phyloP scores from a whole-genome alignment of 257 asterid genomes.

The Petunia axillaris region DNA sequence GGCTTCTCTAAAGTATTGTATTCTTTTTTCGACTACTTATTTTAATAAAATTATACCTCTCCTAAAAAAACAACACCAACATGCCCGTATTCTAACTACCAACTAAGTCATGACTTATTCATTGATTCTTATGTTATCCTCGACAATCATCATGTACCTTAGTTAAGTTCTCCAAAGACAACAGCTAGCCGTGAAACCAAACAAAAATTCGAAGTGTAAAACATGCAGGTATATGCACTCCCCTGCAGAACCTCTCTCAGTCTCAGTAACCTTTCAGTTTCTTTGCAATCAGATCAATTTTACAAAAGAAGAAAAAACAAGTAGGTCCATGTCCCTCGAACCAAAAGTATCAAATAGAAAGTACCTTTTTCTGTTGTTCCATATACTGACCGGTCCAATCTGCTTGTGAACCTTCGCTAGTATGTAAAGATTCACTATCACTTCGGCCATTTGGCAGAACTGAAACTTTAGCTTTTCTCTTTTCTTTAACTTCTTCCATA shows the following conservation, averaged over 20 bases:
- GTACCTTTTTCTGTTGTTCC: constrained; percentile 96
- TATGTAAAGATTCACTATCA: constrained; percentile 62
- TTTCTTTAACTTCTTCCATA: constrained; percentile 42
- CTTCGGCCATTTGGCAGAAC: constrained; percentile 58
- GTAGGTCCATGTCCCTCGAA: background rate
- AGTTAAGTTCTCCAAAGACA: background rate
- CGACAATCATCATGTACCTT: background rate
- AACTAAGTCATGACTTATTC: background rate
- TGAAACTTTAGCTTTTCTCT: constrained; percentile 41
- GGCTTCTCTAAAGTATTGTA: background rate
- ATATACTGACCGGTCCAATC: constrained; percentile 93
- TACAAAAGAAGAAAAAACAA: background rate
- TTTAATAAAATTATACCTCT: background rate
- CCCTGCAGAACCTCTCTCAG: constrained; percentile 20
- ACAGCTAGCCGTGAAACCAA: background rate
- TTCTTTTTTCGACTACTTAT: background rate
- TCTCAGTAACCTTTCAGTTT: background rate
- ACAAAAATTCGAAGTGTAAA: background rate
- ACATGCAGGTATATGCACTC: constrained; percentile 15
- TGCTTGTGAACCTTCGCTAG: constrained; percentile 74
- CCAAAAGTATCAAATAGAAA: constrained; percentile 15
- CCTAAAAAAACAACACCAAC: background rate
- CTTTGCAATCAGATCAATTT: background rate
- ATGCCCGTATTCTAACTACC: background rate
- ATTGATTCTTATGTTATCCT: background rate